These are phyloP conservation scores for Backusella macrospora DNA, from an alignment of 192 early-diverging fungal species.

Conservation along the genomic window DNA sequence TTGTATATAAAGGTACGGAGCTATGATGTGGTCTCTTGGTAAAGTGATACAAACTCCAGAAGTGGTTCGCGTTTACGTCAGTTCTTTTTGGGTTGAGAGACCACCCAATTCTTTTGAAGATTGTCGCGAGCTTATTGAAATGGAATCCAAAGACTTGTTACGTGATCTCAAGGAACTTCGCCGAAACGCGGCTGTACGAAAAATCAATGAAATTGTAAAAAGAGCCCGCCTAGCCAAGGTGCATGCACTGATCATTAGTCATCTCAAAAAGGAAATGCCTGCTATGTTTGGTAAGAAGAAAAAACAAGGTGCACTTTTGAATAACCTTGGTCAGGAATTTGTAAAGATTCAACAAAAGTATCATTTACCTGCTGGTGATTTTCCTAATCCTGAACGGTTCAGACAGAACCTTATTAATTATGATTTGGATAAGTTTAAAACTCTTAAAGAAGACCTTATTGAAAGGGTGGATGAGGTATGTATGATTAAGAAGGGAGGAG, in stretches of 20 bases:
- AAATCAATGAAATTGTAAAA: slow-evolving; percentile 88
- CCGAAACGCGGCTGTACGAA: slow-evolving; percentile 75
- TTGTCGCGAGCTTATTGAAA: slow-evolving; percentile 60
- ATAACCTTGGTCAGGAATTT: slow-evolving; percentile 72
- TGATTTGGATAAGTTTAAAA: slow-evolving; percentile 53
- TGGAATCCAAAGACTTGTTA: slow-evolving; percentile 75
- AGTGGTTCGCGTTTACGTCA: slow-evolving; percentile 77
- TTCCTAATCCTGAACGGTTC: slow-evolving; percentile 49
- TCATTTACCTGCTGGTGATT: slow-evolving; percentile 59
- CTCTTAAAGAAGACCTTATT: slow-evolving; percentile 47
- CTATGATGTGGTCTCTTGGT: slow-evolving; percentile 91
- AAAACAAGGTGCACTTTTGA: slow-evolving; percentile 70
- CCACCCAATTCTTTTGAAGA: slow-evolving; percentile 68
- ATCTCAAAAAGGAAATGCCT: slow-evolving; percentile 77
- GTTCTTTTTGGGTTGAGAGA: slow-evolving; percentile 74
- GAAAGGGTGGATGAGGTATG: slow-evolving; percentile 60
- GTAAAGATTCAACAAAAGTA: slow-evolving; percentile 65
- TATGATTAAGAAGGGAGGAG: slow-evolving; percentile 62
- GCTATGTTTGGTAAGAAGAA: slow-evolving; percentile 74
- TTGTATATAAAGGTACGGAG: slow-evolving; percentile 73
- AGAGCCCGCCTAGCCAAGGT: slow-evolving; percentile 70
- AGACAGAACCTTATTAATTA: slow-evolving; percentile 39
- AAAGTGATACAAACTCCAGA: slow-evolving; percentile 83
- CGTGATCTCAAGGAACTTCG: slow-evolving; percentile 71
- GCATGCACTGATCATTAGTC: slow-evolving; percentile 79